Base-by-base conservation (phyloP, 805 yeast genomes). In the Yarrowia sp. region DNA sequence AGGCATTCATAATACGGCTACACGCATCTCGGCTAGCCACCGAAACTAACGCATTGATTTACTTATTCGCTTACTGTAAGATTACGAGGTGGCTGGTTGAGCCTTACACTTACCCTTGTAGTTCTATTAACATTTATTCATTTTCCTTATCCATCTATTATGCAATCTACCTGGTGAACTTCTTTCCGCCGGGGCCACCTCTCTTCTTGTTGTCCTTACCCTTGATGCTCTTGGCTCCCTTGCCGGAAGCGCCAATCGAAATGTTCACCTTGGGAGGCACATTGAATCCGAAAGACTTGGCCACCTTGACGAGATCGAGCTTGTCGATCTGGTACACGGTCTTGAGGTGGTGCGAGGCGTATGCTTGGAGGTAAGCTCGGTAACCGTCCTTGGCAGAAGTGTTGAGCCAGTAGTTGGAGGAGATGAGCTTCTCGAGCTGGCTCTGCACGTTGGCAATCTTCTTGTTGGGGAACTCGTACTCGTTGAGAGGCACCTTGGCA, bases 211-310 rank as follows among this genome's bases (percentile, higher is more conserved):
- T 33, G 36, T 36, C 61, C 39, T 56, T 60, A 36, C 62, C 36
- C 62, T 46, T 80, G 73, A 77, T 78, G 69, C 76, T 78, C 66
- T 78, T 81, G 63, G 77, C 70, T 10, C 86, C 78, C 73, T 86
- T 84, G 12, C 92, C 93, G 73, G 97, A 88, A 51, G 97, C 90
- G 22, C 98, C 98, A 68, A 94, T 91, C 39, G 96, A 86, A 66
- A 94, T 91, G 72, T 94, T 94, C 61, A 94, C 99, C 78, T 91
- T 91, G 66, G 99, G 99, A 53, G 99, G 98, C 24, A 90, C 86
- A 27, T 68, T 64, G 77, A 94, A 94, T 9, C 99, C 99, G 74
- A 89, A 94, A 13, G 96, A 87, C 74, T 87, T 89, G 62, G 97
- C 99, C 29, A 94, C 97, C 77, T 93, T 94, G 33, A 86, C 93